Evolutionary conservation across 805 yeast species (phyloP).

Genomic region (Lipomyces sp.): DNA sequence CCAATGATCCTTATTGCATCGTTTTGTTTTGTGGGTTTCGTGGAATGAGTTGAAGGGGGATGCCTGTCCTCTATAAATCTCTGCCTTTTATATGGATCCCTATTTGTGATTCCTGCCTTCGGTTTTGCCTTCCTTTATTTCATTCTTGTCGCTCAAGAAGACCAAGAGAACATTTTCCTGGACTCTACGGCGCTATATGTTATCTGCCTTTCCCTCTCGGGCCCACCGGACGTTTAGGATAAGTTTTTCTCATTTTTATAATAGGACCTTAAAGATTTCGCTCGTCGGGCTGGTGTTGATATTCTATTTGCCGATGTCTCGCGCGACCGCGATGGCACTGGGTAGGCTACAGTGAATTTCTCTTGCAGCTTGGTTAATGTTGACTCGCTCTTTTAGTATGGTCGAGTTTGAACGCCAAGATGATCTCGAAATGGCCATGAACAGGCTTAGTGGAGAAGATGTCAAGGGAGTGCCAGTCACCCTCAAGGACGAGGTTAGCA

Average conservation of each 20-base stretch:
- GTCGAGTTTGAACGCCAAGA: slow-evolving; percentile 56
- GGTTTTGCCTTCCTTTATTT: background rate
- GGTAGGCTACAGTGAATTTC: slow-evolving; percentile 30
- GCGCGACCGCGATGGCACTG: slow-evolving; percentile 47
- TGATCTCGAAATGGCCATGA: slow-evolving; percentile 71
- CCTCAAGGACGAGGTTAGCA: slow-evolving; percentile 71
- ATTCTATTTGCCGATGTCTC: slow-evolving; percentile 48
- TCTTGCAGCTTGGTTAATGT: background rate
- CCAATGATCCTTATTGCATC: background rate
- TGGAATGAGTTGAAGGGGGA: background rate
- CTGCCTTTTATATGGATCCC: slow-evolving; percentile 1
- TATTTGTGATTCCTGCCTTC: background rate
- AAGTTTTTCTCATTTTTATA: slow-evolving; percentile 22
- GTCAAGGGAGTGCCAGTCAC: slow-evolving; percentile 68
- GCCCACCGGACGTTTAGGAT: slow-evolving; percentile 40
- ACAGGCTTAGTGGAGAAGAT: slow-evolving; percentile 70
- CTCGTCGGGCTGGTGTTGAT: slow-evolving; percentile 63
- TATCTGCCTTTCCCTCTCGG: slow-evolving; percentile 24
- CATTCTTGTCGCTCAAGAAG: slow-evolving; percentile 9
- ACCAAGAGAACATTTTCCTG: slow-evolving; percentile 10
- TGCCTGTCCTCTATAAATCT: background rate
- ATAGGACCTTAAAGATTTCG: slow-evolving; percentile 69
- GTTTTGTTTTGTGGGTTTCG: background rate
- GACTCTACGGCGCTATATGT: slow-evolving; percentile 4
- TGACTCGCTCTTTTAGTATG: slow-evolving; percentile 32